These are phyloP conservation scores for Corynascus novoguineensis DNA, from an alignment of 495 filamentous ascomycete species.

Conservation along the genomic window DNA sequence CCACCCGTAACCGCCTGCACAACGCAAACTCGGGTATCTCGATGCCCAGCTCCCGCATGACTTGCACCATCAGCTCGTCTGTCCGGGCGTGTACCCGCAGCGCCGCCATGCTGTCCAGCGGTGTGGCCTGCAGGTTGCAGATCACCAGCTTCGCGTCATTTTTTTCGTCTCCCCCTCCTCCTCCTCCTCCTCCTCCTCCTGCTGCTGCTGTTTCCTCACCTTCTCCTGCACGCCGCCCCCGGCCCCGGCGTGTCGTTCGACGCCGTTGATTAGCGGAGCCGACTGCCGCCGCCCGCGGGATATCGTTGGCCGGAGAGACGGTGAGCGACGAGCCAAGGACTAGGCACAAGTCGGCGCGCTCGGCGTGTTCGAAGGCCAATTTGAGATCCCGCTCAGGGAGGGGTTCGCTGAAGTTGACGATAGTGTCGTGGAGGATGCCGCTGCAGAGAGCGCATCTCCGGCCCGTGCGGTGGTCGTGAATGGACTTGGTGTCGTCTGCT, in stretches of 20 bases:
- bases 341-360: slow-evolving; percentile 40
- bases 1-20: slow-evolving; percentile 26
- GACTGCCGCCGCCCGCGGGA: slow-evolving; percentile 35
- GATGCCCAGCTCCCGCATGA: slow-evolving; percentile 38
- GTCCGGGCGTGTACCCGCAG: slow-evolving; percentile 31
- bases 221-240: too few relatives aligned
- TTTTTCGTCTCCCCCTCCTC: too few relatives aligned
- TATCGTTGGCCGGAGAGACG: slow-evolving; percentile 37
- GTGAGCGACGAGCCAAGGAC: slow-evolving; percentile 44
- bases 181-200: too few relatives aligned
- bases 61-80: slow-evolving; percentile 36
- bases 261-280: too few relatives aligned
- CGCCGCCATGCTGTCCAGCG: slow-evolving; percentile 30
- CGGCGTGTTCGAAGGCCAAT: slow-evolving; percentile 31
- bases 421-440: slow-evolving; percentile 37
- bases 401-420: slow-evolving; percentile 42
- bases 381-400: slow-evolving; percentile 29
- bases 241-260: too few relatives aligned
- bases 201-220: too few relatives aligned
- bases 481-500: slow-evolving; percentile 36
- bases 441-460: slow-evolving; percentile 36
- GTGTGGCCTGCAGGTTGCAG: slow-evolving; percentile 44
- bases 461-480: slow-evolving; percentile 42
- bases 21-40: slow-evolving; percentile 36
- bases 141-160: slow-evolving; percentile 33